Conservation (phyloP, 805 yeast species). For the Wickerhamiella shivajii region DNA sequence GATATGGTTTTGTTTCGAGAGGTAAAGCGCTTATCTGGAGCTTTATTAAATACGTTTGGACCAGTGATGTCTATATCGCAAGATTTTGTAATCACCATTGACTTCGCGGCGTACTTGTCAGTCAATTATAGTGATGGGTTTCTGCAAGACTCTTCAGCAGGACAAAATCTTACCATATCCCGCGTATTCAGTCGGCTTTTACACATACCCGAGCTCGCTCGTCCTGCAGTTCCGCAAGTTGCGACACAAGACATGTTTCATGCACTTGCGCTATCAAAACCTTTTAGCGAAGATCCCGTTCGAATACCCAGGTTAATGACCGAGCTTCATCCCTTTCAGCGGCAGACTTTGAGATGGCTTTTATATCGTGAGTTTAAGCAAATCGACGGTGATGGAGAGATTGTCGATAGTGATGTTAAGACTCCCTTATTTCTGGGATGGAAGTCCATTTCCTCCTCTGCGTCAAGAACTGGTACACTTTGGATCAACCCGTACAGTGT, state of each 20-base stretch:
- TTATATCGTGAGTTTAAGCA: constrained; percentile 25
- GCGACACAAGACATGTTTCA: constrained; percentile 3
- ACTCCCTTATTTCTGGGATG: constrained; percentile 14
- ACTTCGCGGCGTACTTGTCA: constrained; percentile 2
- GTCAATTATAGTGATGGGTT: background rate
- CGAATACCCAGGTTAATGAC: constrained; percentile 8
- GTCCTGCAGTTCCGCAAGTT: background rate
- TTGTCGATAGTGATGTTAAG: constrained; percentile 16
- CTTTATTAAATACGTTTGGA: background rate
- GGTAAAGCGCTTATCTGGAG: background rate
- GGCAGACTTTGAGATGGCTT: constrained; percentile 26
- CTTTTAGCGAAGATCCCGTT: background rate
- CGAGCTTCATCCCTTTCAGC: constrained; percentile 22
- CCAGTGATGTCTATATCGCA: constrained; percentile 1
- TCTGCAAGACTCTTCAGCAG: background rate
- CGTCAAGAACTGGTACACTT: constrained; percentile 6
- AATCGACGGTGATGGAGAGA: constrained; percentile 8
- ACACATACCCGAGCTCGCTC: background rate
- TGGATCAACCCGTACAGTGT: constrained; percentile 22
- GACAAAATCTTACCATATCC: constrained; percentile 1
- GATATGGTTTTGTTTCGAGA: constrained; percentile 2
- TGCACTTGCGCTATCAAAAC: constrained; percentile 2
- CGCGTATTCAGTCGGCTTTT: constrained; percentile 1
- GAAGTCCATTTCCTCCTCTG: constrained; percentile 20
- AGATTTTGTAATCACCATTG: background rate